Evolutionary conservation across 306 rosid species (phyloP), one percentile per base, ranked within the genome.

Genomic region (Pyrus bretschneideri): DNA sequence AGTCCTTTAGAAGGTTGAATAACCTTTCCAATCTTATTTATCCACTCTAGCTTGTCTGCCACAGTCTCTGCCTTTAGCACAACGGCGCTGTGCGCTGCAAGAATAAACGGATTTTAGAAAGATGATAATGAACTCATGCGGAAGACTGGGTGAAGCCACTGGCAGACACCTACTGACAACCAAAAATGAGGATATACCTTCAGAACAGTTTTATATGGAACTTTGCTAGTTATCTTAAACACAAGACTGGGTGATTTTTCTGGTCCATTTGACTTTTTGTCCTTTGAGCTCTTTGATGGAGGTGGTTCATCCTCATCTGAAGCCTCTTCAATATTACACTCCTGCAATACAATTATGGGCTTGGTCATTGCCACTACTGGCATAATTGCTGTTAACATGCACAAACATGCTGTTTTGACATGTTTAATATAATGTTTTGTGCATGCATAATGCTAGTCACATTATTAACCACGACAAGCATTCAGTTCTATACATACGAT

Each of bases 171-270:
- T 38, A 55, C n/a, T 23, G 15, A 66, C 18, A 60, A 76, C 45
- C 78, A 72, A 73, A 55, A n/a, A 57, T 46, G 67, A 67, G 52
- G 9, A 30, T 29, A 72, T 73, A 90, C 98, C 92, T 90, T 95
- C 83, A 95, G 62, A 75, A 95, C 98, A 46, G 98, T 90, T 88
- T 95, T 95, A 76, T 95, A 95, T 13, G 98, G 90, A 83, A 95
- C 87, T 85, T 91, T 92, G 85, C 85, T 86, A 54, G 96, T 90
- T 66, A 95, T 88, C 83, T 92, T 95, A 67, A 95, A 95, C n/a
- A 87, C 87, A 82, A 92, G 93, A 80, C 64, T 90, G 67, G 84
- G 27, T 80, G 84, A 88, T 84, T 92, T 94, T 74, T 85, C 97
- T 30, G 95, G 91, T 45, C 88, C 96, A 54, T 89, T 92, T 19